Base-by-base conservation (phyloP, 768 basidiomycete species). In the Podaxis mareebaensis region DNA sequence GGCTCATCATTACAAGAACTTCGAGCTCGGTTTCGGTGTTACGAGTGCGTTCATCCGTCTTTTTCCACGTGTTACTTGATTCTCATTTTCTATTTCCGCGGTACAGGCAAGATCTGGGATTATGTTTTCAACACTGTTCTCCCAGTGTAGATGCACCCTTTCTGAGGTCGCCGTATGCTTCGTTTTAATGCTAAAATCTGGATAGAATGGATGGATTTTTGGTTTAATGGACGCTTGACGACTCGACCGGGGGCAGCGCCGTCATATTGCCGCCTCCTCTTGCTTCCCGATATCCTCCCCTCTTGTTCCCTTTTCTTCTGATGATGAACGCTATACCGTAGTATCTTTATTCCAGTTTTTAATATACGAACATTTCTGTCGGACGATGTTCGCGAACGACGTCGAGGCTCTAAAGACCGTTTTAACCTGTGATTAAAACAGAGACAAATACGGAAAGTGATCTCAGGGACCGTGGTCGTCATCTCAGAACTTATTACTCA, bases 1-100 rank as follows among this genome's bases (percentile, higher is more conserved):
- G 66, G 95, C 94, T 6, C 96, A 98, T 72, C 96, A 98, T 74
- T 97, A 96, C 81, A 97, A 97, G 78, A 96, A 97, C 79, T 96
- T 94, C 73, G 95, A 97, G 72, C 90, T 99, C 49, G 96, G 95
- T 17, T 99, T 96, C 72, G 96, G 96, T 36, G 96, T 99, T 11
- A 98, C 96, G 6, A 95, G 92, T 91, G 69, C 58, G 86, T 77
- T 13, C 40, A 42, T 67, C 28, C 65, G 33, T 55, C 39, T 2
- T 24, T 20, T 24, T 48, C 7, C 44, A 48, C 60, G 30, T 51
- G 57, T 44, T 42, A 38, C 17, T 26, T 24, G 39, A 6, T 48
- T 8, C 17, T 40, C 2, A 40, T 48, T 53, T 3, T 59, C 39
- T 64, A 17, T 15, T 17, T 4, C n/a, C 8, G 58, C 24, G 42